Conservation (phyloP, 352 stramenopile genomes). For the Phytophthora hibernalis region DNA sequence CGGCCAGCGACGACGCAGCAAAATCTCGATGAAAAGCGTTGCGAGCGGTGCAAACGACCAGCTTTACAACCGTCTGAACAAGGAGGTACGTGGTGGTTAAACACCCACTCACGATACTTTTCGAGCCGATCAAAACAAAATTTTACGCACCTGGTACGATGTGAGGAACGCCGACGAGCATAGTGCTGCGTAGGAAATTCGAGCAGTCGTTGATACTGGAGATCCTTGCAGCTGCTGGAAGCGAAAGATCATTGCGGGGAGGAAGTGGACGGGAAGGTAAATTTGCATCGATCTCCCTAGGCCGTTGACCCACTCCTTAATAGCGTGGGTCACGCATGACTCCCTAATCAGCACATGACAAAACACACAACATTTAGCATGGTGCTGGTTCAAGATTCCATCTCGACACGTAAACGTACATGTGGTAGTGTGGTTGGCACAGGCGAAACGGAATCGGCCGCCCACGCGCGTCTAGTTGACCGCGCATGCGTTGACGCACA, state of each 20-base stretch:
- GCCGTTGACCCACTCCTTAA: slow-evolving; percentile 79
- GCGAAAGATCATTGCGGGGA: slow-evolving; percentile 80
- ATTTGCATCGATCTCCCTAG: slow-evolving; percentile 78
- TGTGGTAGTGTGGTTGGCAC: slow-evolving; percentile 89
- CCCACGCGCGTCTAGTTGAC: slow-evolving; percentile 49
- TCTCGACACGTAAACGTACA: slow-evolving; percentile 44
- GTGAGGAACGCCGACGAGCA: slow-evolving; percentile 86
- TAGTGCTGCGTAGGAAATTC: slow-evolving; percentile 71
- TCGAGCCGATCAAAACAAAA: background rate
- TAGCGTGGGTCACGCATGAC: slow-evolving; percentile 80
- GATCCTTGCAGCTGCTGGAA: slow-evolving; percentile 61
- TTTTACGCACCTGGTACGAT: slow-evolving; percentile 70
- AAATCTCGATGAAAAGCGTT: slow-evolving; percentile 80
- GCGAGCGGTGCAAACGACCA: slow-evolving; percentile 75
- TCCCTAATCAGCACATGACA: slow-evolving; percentile 47
- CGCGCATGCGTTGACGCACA: slow-evolving; percentile 63
- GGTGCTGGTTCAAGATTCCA: background rate
- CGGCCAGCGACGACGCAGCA: slow-evolving; percentile 47
- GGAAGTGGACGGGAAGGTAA: slow-evolving; percentile 83
- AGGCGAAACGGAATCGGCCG: slow-evolving; percentile 61
- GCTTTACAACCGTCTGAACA: slow-evolving; percentile 72
- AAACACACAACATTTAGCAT: background rate
- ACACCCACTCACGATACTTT: background rate
- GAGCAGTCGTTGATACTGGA: slow-evolving; percentile 53
- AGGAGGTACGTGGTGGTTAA: background rate